Evolutionary conservation across 208 protist genomes (phyloP), one percentile per base, ranked within the genome.

Genomic region (Chromosphaera perkinsii): DNA sequence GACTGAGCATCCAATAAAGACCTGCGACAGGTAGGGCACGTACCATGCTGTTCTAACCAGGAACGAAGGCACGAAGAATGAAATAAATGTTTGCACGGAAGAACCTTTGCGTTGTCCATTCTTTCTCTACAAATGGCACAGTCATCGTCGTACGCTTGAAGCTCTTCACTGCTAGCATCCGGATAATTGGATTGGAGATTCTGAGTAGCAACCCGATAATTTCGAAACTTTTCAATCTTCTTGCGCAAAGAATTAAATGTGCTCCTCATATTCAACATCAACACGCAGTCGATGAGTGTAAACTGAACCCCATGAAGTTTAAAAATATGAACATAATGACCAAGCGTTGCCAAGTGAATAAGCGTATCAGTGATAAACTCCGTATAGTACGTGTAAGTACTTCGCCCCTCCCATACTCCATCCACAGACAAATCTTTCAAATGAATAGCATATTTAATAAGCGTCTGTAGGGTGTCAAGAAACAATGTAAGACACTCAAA

Each of bases 21-120:
- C 32, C 14, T 20, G 9, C 57, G 57, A 51, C 74, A 78, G 32
- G 69, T 78, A 35, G 74, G 74, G 55, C 74, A 78, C 10, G 52
- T 49, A 42, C 71, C 51, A 51, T 65, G 48, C 51, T 73, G 62
- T 20, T 75, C 69, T n/a, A 78, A 24, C 74, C 74, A 78, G 32
- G 61, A 72, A 55, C 74, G 37, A 1, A 78, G 31, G 60, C 74
- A 78, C 31, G 32, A 37, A 35, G 65, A 54, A 51, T 78, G 74
- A 22, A 72, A 45, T 20, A 75, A 72, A 31, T 78, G 74, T 33
- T 55, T 62, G 47, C 74, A 75, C 10, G 68, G 51, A 29, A 76
- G 47, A 20, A 69, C 69, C 51, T 75, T 74, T 12, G 70, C 74
- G 26, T 39, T 33, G 14, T 20, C 24, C 69, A 76, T 74, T 45